Evolutionary conservation across 1,284 basidiomycete genomes (phyloP).

Genomic region (Leccinum subrobustum): DNA sequence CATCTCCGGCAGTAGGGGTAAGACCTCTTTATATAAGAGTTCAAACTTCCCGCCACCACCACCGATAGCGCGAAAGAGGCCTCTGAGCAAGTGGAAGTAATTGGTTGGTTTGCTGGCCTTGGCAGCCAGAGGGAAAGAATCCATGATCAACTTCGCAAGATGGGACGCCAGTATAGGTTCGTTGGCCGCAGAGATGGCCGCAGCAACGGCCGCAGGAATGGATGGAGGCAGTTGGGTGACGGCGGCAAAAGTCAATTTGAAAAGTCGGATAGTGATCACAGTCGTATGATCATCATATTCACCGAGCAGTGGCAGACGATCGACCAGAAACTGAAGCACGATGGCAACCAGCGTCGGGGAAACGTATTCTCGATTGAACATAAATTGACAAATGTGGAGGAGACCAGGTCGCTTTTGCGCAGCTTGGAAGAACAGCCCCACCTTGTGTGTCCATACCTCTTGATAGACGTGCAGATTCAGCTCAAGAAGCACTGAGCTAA

Average conservation of each 20-base stretch:
- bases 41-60: constrained; percentile 92
- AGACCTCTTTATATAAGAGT: constrained; percentile 93
- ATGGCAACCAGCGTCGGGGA: constrained; percentile 94
- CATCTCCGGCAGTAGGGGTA: constrained; percentile 96
- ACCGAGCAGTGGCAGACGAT: constrained; percentile 81
- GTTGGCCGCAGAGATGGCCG: constrained; percentile 64
- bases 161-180: constrained; percentile 93
- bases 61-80: constrained; percentile 97
- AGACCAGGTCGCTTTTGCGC: constrained; percentile 78
- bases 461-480: constrained; percentile 91
- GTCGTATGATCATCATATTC: constrained; percentile 83
- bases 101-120: constrained; percentile 90
- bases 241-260: constrained; percentile 96
- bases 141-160: constrained; percentile 93
- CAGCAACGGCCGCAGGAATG: background rate
- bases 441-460: constrained; percentile 91
- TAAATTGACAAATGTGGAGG: constrained; percentile 83
- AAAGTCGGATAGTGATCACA: constrained; percentile 84
- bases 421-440: constrained; percentile 84
- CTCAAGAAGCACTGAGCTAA: constrained; percentile 77
- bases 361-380: constrained; percentile 83
- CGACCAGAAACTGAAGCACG: constrained; percentile 85
- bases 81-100: constrained; percentile 93
- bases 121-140: constrained; percentile 92
- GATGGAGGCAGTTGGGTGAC: constrained; percentile 56